Evolutionary conservation across 352 stramenopile species (phyloP).

Genomic region (Aphanomyces euteiches): DNA sequence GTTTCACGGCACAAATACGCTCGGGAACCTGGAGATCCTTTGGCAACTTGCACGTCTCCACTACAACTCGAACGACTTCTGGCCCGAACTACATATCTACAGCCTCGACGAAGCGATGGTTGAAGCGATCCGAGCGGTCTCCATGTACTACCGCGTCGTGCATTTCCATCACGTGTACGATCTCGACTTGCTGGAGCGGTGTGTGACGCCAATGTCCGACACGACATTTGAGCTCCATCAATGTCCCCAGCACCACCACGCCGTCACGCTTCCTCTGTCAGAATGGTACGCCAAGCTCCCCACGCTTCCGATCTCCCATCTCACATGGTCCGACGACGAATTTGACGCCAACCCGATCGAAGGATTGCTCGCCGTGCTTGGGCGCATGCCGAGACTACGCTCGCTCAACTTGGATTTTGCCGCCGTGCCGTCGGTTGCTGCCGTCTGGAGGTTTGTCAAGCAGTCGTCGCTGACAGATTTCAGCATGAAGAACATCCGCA

Average conservation of each 20-base stretch:
- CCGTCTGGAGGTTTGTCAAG: neutral
- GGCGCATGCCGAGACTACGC: neutral
- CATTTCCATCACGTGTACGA: slow-evolving; percentile 10
- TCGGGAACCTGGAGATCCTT: neutral
- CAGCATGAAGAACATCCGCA: slow-evolving; percentile 4
- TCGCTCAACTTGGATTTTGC: slow-evolving; percentile 12
- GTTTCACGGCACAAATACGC: neutral
- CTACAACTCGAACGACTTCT: neutral
- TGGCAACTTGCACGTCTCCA: neutral
- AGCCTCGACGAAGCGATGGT: neutral
- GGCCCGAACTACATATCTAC: slow-evolving; percentile 3
- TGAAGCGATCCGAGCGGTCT: neutral
- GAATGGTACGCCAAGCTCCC: neutral
- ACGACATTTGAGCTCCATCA: slow-evolving; percentile 5
- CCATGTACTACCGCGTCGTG: neutral
- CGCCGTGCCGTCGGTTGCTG: neutral
- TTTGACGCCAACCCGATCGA: neutral
- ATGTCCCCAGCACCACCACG: slow-evolving; percentile 1
- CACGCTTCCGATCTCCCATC: neutral
- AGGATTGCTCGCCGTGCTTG: neutral
- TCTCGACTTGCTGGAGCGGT: neutral
- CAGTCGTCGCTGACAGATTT: neutral
- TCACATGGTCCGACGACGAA: neutral
- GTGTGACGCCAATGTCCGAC: neutral
- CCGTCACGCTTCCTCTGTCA: neutral